Conservation (phyloP, 257 asterid species). For the Perilla frutescens region DNA sequence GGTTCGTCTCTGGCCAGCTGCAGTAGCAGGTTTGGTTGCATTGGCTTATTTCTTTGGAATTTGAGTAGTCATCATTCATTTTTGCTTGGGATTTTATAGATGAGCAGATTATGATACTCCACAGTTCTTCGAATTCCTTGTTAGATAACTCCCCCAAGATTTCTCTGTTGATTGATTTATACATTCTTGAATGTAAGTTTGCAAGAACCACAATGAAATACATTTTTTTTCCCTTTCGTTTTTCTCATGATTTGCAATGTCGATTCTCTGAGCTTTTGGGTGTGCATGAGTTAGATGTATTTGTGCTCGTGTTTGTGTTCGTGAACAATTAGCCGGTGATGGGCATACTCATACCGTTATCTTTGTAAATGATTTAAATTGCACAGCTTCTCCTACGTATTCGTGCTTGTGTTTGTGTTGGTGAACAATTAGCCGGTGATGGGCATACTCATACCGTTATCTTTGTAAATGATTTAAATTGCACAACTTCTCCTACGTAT, state of each 20-base stretch:
- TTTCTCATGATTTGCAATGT: neutral
- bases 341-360: neutral
- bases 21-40: conserved; percentile 46
- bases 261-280: neutral
- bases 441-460: neutral
- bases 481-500: too few relatives aligned
- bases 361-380: neutral
- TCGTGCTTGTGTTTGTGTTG: too few relatives aligned
- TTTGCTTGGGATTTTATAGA: conserved; percentile 2
- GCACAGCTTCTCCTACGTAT: too few relatives aligned
- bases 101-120: conserved; percentile 1
- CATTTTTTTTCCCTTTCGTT: neutral
- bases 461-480: neutral
- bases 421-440: neutral
- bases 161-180: neutral
- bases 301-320: neutral
- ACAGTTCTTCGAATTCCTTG: conserved; percentile 25
- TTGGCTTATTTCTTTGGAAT: conserved; percentile 44
- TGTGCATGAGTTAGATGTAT: neutral
- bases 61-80: conserved; percentile 28
- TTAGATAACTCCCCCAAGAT: neutral
- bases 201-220: conserved; percentile 7
- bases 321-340: neutral
- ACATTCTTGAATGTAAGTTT: conserved; percentile 22
- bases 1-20: conserved; percentile 41